Evolutionary conservation across 2,329 filamentous ascomycete species (phyloP).

Genomic region (Aspergillus puulaauensis): DNA sequence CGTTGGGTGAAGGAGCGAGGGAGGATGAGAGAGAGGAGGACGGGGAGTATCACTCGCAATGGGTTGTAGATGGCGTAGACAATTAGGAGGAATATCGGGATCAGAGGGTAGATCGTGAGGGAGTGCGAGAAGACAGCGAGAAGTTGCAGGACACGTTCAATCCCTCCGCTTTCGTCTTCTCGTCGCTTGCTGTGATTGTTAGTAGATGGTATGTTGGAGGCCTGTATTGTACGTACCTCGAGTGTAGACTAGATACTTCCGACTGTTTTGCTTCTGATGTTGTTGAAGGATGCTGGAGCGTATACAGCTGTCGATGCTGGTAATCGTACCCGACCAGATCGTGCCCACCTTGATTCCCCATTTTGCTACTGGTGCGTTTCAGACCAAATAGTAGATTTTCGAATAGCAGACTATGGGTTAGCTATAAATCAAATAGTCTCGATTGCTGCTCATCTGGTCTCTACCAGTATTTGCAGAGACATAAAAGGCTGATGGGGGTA

Average conservation of each 20-base stretch:
- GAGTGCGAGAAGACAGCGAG: not conserved
- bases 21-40: constrained; percentile 26
- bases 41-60: not conserved
- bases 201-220: not conserved
- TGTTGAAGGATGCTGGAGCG: not conserved
- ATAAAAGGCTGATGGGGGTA: rapidly evolving
- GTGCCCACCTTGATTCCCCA: not conserved
- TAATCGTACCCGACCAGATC: not conserved
- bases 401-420: rapidly evolving
- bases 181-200: not conserved
- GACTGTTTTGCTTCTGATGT: not conserved
- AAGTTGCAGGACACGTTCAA: not conserved
- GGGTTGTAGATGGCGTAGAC: not conserved
- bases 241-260: not conserved
- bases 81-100: not conserved
- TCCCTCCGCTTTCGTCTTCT: not conserved
- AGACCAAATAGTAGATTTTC: not conserved
- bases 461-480: too few relatives aligned
- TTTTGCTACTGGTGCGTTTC: not conserved
- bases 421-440: too few relatives aligned
- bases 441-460: too few relatives aligned
- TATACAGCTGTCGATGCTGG: not conserved
- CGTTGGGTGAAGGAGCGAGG: not conserved
- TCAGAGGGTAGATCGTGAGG: not conserved
- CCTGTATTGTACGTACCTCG: not conserved